Evolutionary conservation across 2,329 filamentous ascomycete genomes (phyloP), one percentile per base, ranked within the genome.

Genomic region (Myriangium duriaei): DNA sequence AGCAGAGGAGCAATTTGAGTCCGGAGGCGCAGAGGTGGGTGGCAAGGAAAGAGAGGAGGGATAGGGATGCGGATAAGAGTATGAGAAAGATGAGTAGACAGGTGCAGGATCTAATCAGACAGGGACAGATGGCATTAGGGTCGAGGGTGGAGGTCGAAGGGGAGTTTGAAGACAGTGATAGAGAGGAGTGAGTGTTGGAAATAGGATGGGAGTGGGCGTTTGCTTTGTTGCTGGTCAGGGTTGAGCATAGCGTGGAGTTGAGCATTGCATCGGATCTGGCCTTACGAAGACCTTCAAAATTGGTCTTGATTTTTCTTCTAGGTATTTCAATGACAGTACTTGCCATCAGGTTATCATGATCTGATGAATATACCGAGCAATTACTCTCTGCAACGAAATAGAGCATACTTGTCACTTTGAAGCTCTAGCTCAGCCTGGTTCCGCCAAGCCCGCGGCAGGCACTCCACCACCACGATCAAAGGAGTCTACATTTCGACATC

Each of bases 41-140:
- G 4, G 76, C 77, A n/a, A 72, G 75, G 52, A 73, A 79, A 47
- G 68, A 76, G 15, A 73, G 74, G 35, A 81, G 82, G 41, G 85
- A 94, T 50, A 69, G 76, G 32, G 79, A 87, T 49, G 73, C 82
- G 5, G 86, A 96, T 49, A 74, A 78, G 30, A 77, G 80, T 37
- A 80, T 96, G 49, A 76, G 76, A 34, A 74, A 79, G 16, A 76
- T 96, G 59, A 92, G 91, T 54, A 69, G 74, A 33, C 76, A 81
- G 49, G 64, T 96, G 33, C 74, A 81, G 52, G 81, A 79, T 21
- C 85, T 98, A 81, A 92, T 98, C 39, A 71, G 78, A 2, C 80
- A 96, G 58, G 91, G 87, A 1, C 80, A 80, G 49, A 81, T 91
- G 57, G 91, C 91, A 2, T 61, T 98, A 12, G 87, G 65, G 5